Evolutionary conservation across 2,329 filamentous ascomycete species (phyloP).

Genomic region (Ophioceras dolichostomum): DNA sequence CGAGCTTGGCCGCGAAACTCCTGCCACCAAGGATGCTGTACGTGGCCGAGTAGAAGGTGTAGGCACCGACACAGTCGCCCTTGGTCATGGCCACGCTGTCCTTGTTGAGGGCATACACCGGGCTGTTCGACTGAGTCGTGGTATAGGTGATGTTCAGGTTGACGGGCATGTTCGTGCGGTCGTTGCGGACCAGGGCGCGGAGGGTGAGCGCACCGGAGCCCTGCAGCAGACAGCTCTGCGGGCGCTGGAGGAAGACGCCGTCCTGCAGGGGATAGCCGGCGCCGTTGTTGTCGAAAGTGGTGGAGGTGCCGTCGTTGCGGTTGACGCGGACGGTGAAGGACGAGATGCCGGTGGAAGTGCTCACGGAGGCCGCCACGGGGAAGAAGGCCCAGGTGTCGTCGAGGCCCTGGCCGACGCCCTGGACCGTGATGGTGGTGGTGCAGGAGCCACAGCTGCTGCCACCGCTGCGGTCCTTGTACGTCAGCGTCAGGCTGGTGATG

Average conservation of each 20-base stretch:
- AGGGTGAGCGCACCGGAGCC: conserved; percentile 28
- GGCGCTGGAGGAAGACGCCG: conserved; percentile 38
- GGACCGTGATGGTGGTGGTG: conserved; percentile 29
- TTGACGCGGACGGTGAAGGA: conserved; percentile 44
- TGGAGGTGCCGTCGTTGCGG: conserved; percentile 29
- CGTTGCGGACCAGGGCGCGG: conserved; percentile 36
- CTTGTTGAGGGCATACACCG: conserved; percentile 26
- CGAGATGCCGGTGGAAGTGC: conserved; percentile 46
- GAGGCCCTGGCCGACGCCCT: conserved; percentile 39
- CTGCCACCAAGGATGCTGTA: conserved; percentile 30
- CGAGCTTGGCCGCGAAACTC: conserved; percentile 31
- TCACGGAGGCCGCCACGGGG: conserved; percentile 35
- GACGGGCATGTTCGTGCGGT: conserved; percentile 26
- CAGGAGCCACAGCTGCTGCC: conserved; percentile 32
- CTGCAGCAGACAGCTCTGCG: conserved; percentile 42
- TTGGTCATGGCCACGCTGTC: conserved; percentile 25
- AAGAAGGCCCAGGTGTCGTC: conserved; percentile 49
- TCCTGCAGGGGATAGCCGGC: conserved; percentile 41
- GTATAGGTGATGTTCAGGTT: conserved; percentile 31
- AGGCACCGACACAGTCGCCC: conserved; percentile 30
- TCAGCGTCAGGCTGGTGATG: conserved; percentile 35
- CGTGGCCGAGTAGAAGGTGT: conserved; percentile 33
- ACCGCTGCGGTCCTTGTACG: conserved; percentile 44
- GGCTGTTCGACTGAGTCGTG: conserved; percentile 23
- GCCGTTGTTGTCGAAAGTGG: conserved; percentile 44